Conservation (phyloP, 306 rosid genomes). For the Cucumis sativus region Cucumber_9930_V3 NC_026660.2:27892001-27892500, state of each 20-base stretch:
- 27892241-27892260: constrained; percentile 39
- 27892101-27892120: neutral
- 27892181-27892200: constrained; percentile 40
- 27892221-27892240: constrained; percentile 70
- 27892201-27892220: constrained; percentile 71
- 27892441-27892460: neutral
- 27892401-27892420: constrained; percentile 17
- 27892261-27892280: constrained; percentile 17
- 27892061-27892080: neutral
- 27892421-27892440: neutral
- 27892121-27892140: constrained; percentile 30
- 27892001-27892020: constrained; percentile 96
- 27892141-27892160: constrained; percentile 52
- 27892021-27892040: constrained; percentile 14
- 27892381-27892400: constrained; percentile 45
- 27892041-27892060: constrained; percentile 4
- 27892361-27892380: constrained; percentile 40
- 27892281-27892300: constrained; percentile 28
- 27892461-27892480: neutral
- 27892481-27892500: constrained; percentile 37
- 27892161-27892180: constrained; percentile 26
- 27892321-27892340: constrained; percentile 80
- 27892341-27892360: constrained; percentile 34
- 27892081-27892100: neutral
- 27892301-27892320: constrained; percentile 83